These are phyloP conservation scores for Anthracocystis walkeri DNA, from an alignment of 1,284 basidiomycete genomes.

Conservation along the genomic window DNA sequence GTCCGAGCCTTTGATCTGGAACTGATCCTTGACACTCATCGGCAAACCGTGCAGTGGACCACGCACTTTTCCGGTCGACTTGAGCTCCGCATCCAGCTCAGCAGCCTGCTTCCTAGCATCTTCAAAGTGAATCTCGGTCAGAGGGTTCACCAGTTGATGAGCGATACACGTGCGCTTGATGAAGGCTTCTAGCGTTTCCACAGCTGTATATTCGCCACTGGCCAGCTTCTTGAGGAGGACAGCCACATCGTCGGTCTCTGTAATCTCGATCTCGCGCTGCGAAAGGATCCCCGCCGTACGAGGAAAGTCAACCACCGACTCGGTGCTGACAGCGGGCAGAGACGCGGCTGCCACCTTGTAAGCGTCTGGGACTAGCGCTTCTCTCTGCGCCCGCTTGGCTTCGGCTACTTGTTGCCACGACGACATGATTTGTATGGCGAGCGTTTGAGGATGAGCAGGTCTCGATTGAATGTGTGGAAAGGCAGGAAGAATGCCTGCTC, in stretches of 20 bases:
- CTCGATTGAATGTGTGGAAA: not conserved
- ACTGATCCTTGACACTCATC: slow-evolving; percentile 77
- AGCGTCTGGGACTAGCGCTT: slow-evolving; percentile 38
- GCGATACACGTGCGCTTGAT: slow-evolving; percentile 83
- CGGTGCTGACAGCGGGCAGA: slow-evolving; percentile 32
- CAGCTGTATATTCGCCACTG: slow-evolving; percentile 74
- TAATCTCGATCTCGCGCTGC: slow-evolving; percentile 47
- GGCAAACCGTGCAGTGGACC: slow-evolving; percentile 78
- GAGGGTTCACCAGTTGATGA: slow-evolving; percentile 77
- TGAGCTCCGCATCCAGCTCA: slow-evolving; percentile 74
- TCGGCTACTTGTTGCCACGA: slow-evolving; percentile 45
- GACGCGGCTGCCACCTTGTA: slow-evolving; percentile 35
- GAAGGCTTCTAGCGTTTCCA: slow-evolving; percentile 80
- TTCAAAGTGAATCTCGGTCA: slow-evolving; percentile 77
- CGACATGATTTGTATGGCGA: slow-evolving; percentile 14
- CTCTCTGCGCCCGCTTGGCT: slow-evolving; percentile 41
- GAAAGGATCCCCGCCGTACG: slow-evolving; percentile 38
- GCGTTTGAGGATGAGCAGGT: not conserved
- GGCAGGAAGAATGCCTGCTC: not conserved
- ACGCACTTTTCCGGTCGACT: slow-evolving; percentile 72
- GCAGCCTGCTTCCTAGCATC: slow-evolving; percentile 75
- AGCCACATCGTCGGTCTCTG: slow-evolving; percentile 71
- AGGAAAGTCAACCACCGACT: slow-evolving; percentile 42
- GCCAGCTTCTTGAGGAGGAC: slow-evolving; percentile 74
- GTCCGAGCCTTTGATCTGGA: slow-evolving; percentile 75